A percentile compares a stretch with the other conserved stretches of the same genome.
Conservation (phyloP, 768 basidiomycete genomes). For the Mycena crocata region DNA sequence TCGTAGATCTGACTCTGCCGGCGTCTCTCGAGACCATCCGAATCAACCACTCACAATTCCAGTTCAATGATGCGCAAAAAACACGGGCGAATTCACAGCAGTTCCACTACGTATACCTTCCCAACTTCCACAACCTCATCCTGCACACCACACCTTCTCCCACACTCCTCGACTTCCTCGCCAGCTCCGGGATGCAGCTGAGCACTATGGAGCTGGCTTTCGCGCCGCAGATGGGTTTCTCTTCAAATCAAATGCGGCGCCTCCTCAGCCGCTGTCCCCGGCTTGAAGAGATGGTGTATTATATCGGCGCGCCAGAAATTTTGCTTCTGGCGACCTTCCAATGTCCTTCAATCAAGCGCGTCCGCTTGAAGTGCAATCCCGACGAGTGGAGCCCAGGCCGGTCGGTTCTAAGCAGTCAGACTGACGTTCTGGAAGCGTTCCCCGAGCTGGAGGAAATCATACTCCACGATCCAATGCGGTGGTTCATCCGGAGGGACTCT, state of each 20-base stretch:
- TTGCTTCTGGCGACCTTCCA: constrained; percentile 2
- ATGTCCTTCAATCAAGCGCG: constrained; percentile 7
- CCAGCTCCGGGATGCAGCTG: background rate
- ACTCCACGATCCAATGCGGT: constrained; percentile 13
- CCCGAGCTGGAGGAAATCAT: constrained; percentile 14
- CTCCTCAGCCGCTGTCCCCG: constrained; percentile 17
- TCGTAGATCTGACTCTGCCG: constrained; percentile 19
- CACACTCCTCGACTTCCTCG: constrained; percentile 23
- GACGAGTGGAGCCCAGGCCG: constrained; percentile 17
- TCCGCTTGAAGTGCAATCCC: constrained; percentile 18
- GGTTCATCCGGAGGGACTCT: constrained; percentile 10
- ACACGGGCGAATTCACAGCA: background rate
- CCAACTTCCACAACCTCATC: constrained; percentile 20
- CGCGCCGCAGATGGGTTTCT: constrained; percentile 24
- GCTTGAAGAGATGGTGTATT: constrained; percentile 28
- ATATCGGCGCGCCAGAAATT: constrained; percentile 27
- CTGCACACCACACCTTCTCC: constrained; percentile 25
- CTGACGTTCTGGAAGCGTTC: constrained; percentile 21
- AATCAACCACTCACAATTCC: constrained; percentile 24
- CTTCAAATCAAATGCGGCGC: constrained; percentile 19
- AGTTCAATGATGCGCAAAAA: background rate
- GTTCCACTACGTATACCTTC: background rate
- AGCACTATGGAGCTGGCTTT: constrained; percentile 28
- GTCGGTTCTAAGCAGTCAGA: constrained; percentile 16
- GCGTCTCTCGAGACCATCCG: constrained; percentile 16